phyloP scores from a whole-genome alignment of 495 filamentous ascomycete genomes.

The Clavariopsis aquatica region DNA sequence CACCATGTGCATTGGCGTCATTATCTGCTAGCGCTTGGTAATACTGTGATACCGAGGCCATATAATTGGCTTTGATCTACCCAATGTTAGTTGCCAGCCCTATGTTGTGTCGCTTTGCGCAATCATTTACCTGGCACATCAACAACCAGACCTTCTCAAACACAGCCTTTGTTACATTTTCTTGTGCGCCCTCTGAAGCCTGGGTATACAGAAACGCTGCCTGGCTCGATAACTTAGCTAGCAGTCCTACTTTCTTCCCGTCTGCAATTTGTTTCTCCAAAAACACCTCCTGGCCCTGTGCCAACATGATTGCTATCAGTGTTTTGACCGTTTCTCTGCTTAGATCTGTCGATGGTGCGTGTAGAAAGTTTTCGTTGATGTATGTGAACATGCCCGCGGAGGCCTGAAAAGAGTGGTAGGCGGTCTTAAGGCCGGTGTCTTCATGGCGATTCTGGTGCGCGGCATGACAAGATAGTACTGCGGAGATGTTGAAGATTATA shows the following conservation, averaged over 20 bases:
- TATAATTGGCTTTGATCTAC: slow-evolving; percentile 78
- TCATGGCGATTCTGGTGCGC: slow-evolving; percentile 90
- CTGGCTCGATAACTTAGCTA: slow-evolving; percentile 92
- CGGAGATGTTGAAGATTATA: slow-evolving; percentile 99
- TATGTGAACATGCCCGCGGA: slow-evolving; percentile 99
- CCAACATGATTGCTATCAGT: slow-evolving; percentile 86
- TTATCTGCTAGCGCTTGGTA: slow-evolving; percentile 91
- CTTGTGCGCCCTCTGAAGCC: slow-evolving; percentile 83
- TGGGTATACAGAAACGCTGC: slow-evolving; percentile 85
- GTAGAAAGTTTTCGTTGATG: slow-evolving; percentile 98
- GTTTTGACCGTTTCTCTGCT: slow-evolving; percentile 95
- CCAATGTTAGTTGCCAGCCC: slow-evolving; percentile 4
- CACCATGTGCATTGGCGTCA: slow-evolving; percentile 82
- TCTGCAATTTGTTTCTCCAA: slow-evolving; percentile 94
- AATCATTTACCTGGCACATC: slow-evolving; percentile 66
- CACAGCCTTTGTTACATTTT: slow-evolving; percentile 85
- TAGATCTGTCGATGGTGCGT: slow-evolving; percentile 91
- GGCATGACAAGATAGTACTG: slow-evolving; percentile 93
- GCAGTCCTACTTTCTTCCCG: slow-evolving; percentile 85
- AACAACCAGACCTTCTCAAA: slow-evolving; percentile 96
- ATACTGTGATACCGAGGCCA: slow-evolving; percentile 86
- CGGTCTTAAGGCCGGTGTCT: slow-evolving; percentile 88
- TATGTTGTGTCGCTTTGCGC: background rate
- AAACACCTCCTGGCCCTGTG: slow-evolving; percentile 95
- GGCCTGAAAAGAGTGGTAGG: slow-evolving; percentile 97